Base-by-base conservation (phyloP, 495 filamentous ascomycete species). In the Hypoxylon crocopeplum region DNA sequence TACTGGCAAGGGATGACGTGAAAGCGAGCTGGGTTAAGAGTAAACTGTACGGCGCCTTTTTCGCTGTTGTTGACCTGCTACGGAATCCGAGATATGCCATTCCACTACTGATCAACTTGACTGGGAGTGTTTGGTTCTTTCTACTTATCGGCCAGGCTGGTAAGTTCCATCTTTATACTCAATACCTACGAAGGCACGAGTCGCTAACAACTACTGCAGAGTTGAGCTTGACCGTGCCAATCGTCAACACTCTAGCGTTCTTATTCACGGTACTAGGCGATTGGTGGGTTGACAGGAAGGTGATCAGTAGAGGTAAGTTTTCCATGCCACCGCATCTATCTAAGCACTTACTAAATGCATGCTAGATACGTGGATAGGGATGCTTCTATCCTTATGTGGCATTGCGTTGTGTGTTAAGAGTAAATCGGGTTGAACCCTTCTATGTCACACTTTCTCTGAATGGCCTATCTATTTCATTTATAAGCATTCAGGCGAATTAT, bases 41-140 rank as follows among this genome's bases (percentile, higher is more conserved):
- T 44, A 86, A 82, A 57, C 54, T 86, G 12, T 74, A 79, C 17
- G 80, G 81, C 0, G 71, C 84, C 0, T 79, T 86, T 48, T 93
- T 88, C 66, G 91, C 85, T 11, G 88, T 93, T 12, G 59, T 85
- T 6, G 94, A 96, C 71, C 73, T 97, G 64, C 73, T 98, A 8
- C 75, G 82, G 38, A 92, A 88, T 51, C 92, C 92, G 39, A 82
- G 82, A 20, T 98, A 98, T 72, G 88, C 91, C 8, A 69, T 96
- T 29, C 93, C 93, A 20, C 69, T 98, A 64, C 74, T 96, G 44
- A 78, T 97, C 21, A 98, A 98, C 67, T 72, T 97, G 62, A 97
- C 94, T 27, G 94, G 94, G 52, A 96, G 91, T 66, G 81, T 98
- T 57, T 98, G 94, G 94, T 98, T 98, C 66, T 98, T 98, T 68